Conservation (phyloP, 2,329 filamentous ascomycete species). For the Aspergillus ustus region DNA sequence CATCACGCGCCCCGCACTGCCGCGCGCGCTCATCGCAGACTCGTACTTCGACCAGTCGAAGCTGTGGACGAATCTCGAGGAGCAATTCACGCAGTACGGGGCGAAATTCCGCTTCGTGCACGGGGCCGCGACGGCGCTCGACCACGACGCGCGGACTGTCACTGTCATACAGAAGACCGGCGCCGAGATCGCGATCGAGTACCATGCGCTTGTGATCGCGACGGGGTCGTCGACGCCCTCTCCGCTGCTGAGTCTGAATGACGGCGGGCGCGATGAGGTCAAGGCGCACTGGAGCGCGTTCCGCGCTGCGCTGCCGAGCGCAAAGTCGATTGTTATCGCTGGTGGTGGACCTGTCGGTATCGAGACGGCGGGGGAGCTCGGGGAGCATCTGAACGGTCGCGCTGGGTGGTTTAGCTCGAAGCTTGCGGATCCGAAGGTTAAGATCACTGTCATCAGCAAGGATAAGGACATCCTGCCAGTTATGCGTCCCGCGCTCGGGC, state of each 20-base stretch:
- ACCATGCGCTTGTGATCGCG: conserved; percentile 55
- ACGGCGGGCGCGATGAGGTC: conserved; percentile 37
- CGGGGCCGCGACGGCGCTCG: conserved; percentile 38
- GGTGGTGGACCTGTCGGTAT: conserved; percentile 41
- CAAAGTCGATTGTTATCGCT: conserved; percentile 50
- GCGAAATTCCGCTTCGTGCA: conserved; percentile 50
- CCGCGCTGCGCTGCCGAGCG: conserved; percentile 43
- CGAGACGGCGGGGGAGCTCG: conserved; percentile 57
- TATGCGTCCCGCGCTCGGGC: conserved; percentile 45
- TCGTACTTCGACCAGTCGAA: conserved; percentile 50
- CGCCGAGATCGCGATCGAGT: conserved; percentile 30
- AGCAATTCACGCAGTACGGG: conserved; percentile 47
- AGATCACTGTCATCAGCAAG: conserved; percentile 53
- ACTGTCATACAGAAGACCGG: conserved; percentile 25
- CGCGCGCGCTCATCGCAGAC: conserved; percentile 54
- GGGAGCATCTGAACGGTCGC: conserved; percentile 56
- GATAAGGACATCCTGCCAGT: conserved; percentile 46
- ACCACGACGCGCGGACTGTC: conserved; percentile 34
- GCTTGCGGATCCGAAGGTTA: conserved; percentile 38
- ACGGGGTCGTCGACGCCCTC: conserved; percentile 54
- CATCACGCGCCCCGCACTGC: conserved; percentile 51
- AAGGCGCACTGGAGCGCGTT: conserved; percentile 45
- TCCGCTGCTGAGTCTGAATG: conserved; percentile 49
- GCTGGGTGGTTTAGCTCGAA: conserved; percentile 41
- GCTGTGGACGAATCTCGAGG: conserved; percentile 49